Base-by-base conservation (phyloP, 1,284 basidiomycete genomes). In the Cryptococcus sp. region DNA sequence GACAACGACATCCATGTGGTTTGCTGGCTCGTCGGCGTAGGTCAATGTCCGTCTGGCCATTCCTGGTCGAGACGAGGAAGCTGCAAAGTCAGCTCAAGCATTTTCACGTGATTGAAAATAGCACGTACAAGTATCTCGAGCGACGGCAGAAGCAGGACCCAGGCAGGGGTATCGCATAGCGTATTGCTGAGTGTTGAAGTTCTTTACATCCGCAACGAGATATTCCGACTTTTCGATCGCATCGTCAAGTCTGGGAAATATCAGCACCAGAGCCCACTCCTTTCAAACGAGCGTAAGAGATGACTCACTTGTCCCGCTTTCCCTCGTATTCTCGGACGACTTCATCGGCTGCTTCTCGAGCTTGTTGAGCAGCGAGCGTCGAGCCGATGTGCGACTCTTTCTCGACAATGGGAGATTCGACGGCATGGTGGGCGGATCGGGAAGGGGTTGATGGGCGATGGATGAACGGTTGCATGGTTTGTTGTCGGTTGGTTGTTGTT, bases 171-270 rank as follows among this genome's bases (percentile, higher is more conserved):
- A 97, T 50, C 88, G 78, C 25, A 95, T 81, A 33, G 87, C 79
- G 87, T 90, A 94, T 57, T 86, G 79, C 41, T 83, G 79, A 71
- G 83, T 84, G 76, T 87, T 95, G 76, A 93, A 94, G 53, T 79
- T 76, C 52, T 82, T 82, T 26, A 97, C 74, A 59, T 86, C 84
- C 46, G 72, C 75, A 33, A 95, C 76, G 41, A 97, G 79, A 18
- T 74, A 67, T 62, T 81, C 80, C 26, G 88, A 84, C 0, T 80
- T 77, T 60, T 86, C 82, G 57, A 94, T 81, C 21, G 85, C 87
- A 37, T 76, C 75, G 24, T 87, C 78, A 47, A 95, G 77, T 39
- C 89, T 93, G 40, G 9, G 14, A 31, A 31, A 7, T 31, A 31
- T 7, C n/a, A n/a, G n/a, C n/a, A n/a, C n/a, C n/a, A n/a, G n/a